Percentiles rank a stretch among this genome's conserved stretches.
These are phyloP conservation scores for Ophiosphaerella korrae DNA, from an alignment of 2,329 filamentous ascomycete genomes.

Conservation along the genomic window DNA sequence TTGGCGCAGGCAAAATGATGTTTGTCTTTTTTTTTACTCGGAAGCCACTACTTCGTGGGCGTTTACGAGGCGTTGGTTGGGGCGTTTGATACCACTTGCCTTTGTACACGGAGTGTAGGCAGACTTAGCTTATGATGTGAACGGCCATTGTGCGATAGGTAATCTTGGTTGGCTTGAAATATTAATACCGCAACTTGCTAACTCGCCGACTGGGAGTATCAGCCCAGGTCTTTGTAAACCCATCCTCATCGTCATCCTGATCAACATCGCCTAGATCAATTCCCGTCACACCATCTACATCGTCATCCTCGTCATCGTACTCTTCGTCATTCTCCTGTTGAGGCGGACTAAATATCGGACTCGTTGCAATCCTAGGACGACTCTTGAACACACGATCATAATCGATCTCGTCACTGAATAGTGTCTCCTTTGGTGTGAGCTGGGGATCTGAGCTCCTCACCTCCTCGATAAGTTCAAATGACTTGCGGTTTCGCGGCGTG, in stretches of 20 bases:
- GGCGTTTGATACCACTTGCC: conserved; percentile 1
- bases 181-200: conserved; percentile 9
- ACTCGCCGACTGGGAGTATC: conserved; percentile 38
- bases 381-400: conserved; percentile 86
- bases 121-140: too few relatives aligned
- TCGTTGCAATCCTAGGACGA: conserved; percentile 77
- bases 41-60: not conserved
- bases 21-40: not conserved
- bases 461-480: conserved; percentile 29
- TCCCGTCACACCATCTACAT: conserved; percentile 35
- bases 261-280: conserved; percentile 41
- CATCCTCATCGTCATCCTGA: conserved; percentile 32
- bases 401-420: conserved; percentile 74
- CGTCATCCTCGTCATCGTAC: conserved; percentile 14
- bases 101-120: not conserved
- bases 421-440: conserved; percentile 65
- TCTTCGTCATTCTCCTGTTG: conserved; percentile 7
- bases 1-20: conserved; percentile 14
- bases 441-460: conserved; percentile 21
- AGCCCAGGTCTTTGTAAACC: conserved; percentile 32
- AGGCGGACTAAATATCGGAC: conserved; percentile 60
- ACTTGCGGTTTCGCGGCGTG: conserved; percentile 51
- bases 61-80: not conserved
- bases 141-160: not conserved
- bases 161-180: not conserved